Conservation (phyloP, 192 early-diverging fungal genomes). For the Pilobolus umbonatus region DNA sequence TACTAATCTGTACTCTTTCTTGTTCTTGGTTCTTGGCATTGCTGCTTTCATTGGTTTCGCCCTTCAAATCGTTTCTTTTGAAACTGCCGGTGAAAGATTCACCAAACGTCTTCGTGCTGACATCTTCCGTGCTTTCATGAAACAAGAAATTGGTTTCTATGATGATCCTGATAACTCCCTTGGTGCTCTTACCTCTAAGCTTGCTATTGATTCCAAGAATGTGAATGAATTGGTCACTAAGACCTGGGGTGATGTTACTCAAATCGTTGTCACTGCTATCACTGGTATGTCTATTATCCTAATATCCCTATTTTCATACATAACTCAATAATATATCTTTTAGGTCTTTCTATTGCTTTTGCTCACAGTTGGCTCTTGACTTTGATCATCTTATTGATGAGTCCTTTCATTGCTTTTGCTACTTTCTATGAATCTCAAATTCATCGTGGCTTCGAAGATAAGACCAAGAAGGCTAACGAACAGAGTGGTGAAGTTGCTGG, state of each 20-base stretch:
- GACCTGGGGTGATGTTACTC: conserved; percentile 31
- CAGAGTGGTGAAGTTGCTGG: conserved; percentile 71
- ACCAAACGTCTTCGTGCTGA: conserved; percentile 59
- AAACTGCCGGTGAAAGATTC: conserved; percentile 58
- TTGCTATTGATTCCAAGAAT: conserved; percentile 71
- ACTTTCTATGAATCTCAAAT: conserved; percentile 45
- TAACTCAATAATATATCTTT: background rate
- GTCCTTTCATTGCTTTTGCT: conserved; percentile 54
- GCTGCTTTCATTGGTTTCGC: conserved; percentile 53
- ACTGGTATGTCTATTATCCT: conserved; percentile 2
- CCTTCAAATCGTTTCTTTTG: conserved; percentile 56
- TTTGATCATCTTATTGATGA: conserved; percentile 59
- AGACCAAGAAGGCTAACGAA: conserved; percentile 70
- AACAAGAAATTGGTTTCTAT: conserved; percentile 85
- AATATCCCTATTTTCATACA: background rate
- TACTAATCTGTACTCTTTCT: conserved; percentile 37
- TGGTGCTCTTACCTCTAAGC: conserved; percentile 70
- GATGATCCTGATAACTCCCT: conserved; percentile 68
- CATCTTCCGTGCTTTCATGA: conserved; percentile 64
- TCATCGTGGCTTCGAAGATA: conserved; percentile 52
- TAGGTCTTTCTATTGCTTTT: conserved; percentile 59
- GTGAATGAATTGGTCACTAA: conserved; percentile 52
- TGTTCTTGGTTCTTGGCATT: conserved; percentile 34
- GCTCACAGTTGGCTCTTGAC: conserved; percentile 74
- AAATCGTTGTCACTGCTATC: conserved; percentile 26